Evolutionary conservation across 2,329 filamentous ascomycete species (phyloP).

Genomic region (Trichoderma sp.): DNA sequence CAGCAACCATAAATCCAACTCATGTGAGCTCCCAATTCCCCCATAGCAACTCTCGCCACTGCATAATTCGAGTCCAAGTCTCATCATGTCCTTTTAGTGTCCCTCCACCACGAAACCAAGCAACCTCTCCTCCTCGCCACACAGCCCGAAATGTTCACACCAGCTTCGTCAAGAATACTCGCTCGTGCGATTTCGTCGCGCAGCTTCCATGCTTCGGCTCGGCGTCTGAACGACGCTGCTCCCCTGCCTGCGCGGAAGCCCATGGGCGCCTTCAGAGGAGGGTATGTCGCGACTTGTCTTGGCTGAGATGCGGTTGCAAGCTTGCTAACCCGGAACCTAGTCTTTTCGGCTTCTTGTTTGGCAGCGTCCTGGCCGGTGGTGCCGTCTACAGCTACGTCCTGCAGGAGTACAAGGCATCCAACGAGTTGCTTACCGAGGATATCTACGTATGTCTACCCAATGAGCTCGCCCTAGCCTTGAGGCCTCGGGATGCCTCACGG

Average conservation of each 20-base stretch:
- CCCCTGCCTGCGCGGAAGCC: constrained; percentile 57
- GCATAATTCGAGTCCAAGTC: not conserved
- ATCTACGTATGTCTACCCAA: constrained; percentile 78
- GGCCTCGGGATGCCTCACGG: not conserved
- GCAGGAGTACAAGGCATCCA: constrained; percentile 89
- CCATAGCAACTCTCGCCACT: not conserved
- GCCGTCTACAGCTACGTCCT: constrained; percentile 90
- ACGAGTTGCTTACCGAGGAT: constrained; percentile 90
- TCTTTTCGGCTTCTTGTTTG: constrained; percentile 87
- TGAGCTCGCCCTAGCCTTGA: not conserved
- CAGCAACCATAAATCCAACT: constrained; percentile 11
- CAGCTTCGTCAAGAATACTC: constrained; percentile 43
- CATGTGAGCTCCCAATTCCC: constrained; percentile 20
- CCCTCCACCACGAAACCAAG: not conserved
- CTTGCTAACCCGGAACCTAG: constrained; percentile 44
- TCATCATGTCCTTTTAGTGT: constrained; percentile 21
- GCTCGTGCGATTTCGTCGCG: constrained; percentile 36
- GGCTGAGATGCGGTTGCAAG: not conserved
- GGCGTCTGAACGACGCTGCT: constrained; percentile 42
- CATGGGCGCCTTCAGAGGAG: constrained; percentile 59
- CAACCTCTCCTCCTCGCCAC: constrained; percentile 11
- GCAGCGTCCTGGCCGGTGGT: constrained; percentile 72
- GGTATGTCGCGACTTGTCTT: constrained; percentile 43
- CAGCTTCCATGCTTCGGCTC: constrained; percentile 52
- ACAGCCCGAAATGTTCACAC: constrained; percentile 36